Evolutionary conservation across 768 basidiomycete species (phyloP).

Genomic region (Tulasnella sp.): DNA sequence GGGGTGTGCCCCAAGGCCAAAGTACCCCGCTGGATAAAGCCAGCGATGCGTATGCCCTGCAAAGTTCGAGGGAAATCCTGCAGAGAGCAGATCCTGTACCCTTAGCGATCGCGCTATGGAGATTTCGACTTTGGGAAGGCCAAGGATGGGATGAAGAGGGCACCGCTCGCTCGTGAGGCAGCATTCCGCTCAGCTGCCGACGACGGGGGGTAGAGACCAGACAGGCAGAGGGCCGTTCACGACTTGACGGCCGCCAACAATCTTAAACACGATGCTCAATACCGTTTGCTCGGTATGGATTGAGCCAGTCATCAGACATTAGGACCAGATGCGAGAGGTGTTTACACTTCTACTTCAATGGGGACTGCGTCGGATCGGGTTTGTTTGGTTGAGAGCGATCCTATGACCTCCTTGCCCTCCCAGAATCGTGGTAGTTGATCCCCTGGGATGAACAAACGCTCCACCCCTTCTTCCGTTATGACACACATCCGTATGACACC

Average conservation of each 20-base stretch:
- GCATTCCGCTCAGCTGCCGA: background rate
- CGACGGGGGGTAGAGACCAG: background rate
- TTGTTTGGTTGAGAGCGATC: slow-evolving; percentile 3
- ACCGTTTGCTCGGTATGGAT: background rate
- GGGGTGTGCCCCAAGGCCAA: background rate
- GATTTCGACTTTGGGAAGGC: slow-evolving; percentile 65
- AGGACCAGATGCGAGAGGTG: background rate
- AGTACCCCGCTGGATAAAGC: slow-evolving; percentile 32
- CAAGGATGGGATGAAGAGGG: slow-evolving; percentile 21
- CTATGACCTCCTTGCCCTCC: slow-evolving; percentile 68
- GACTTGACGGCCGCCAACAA: too few relatives aligned
- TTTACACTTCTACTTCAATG: slow-evolving; percentile 20
- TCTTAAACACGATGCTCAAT: too few relatives aligned
- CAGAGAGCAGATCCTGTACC: slow-evolving; percentile 48
- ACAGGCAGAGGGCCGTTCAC: background rate
- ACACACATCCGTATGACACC: slow-evolving; percentile 96
- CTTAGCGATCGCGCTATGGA: slow-evolving; percentile 64
- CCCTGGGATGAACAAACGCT: slow-evolving; percentile 85
- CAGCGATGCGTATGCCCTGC: slow-evolving; percentile 60
- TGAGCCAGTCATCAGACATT: too few relatives aligned
- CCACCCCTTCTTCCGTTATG: slow-evolving; percentile 84
- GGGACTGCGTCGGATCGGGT: slow-evolving; percentile 11
- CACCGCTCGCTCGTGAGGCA: background rate
- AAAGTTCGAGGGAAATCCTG: slow-evolving; percentile 38
- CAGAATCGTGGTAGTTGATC: slow-evolving; percentile 76